Conservation (phyloP, 805 yeast species). For the Cyberlindnera xishuangbannaensis region DNA sequence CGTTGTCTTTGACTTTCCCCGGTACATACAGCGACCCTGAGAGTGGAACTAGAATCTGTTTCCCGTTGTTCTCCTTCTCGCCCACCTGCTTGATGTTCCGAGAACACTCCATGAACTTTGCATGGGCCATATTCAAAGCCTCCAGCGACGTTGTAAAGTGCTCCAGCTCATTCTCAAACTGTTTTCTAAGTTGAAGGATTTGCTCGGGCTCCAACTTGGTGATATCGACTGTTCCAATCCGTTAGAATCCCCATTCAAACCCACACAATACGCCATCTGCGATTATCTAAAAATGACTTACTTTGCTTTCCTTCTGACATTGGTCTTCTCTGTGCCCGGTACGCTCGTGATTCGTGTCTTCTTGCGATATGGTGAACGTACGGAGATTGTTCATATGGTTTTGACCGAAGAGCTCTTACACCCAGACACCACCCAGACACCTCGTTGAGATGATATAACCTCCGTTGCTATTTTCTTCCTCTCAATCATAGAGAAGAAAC, state of each 20-base stretch:
- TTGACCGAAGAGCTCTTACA: no score
- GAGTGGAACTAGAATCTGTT: slow-evolving; percentile 73
- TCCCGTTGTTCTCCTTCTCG: slow-evolving; percentile 34
- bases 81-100: slow-evolving; percentile 57
- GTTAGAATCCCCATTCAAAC: no score
- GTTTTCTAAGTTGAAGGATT: slow-evolving; percentile 73
- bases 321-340: no score
- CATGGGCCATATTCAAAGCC: slow-evolving; percentile 77
- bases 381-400: no score
- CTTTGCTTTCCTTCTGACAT: slow-evolving; percentile 14
- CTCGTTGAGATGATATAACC: no score
- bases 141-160: slow-evolving; percentile 80
- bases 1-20: slow-evolving; percentile 61
- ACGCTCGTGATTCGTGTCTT: no score
- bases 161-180: slow-evolving; percentile 78
- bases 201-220: slow-evolving; percentile 76
- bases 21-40: slow-evolving; percentile 88
- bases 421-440: no score
- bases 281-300: no score
- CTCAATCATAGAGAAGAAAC: no score
- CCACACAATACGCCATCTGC: no score
- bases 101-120: slow-evolving; percentile 76
- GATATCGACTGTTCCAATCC: slow-evolving; percentile 49
- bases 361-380: no score
- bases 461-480: no score